Conservation (phyloP, 805 yeast species). For the Zygotorulaspora danielsina region DNA sequence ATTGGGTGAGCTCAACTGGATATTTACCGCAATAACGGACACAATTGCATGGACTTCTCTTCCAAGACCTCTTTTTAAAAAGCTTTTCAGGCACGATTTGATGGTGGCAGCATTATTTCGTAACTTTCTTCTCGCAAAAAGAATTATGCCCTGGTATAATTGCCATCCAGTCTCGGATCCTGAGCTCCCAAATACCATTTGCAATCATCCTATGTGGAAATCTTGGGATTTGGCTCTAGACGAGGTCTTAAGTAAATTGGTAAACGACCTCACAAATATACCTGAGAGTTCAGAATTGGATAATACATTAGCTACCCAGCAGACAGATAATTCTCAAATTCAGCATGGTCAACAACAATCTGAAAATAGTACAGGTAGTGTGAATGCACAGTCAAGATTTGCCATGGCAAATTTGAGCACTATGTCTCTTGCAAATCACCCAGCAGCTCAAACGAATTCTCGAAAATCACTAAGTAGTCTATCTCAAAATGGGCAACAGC, state of each 20-base stretch:
- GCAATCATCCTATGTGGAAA: slow-evolving; percentile 92
- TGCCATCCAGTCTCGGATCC: slow-evolving; percentile 96
- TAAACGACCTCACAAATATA: slow-evolving; percentile 41
- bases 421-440: slow-evolving; percentile 35
- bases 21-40: slow-evolving; percentile 95
- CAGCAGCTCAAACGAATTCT: slow-evolving; percentile 14
- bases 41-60: slow-evolving; percentile 96
- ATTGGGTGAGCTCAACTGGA: slow-evolving; percentile 94
- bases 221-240: slow-evolving; percentile 97
- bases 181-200: slow-evolving; percentile 74
- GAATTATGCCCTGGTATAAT: slow-evolving; percentile 88
- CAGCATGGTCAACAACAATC: slow-evolving; percentile 12
- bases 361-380: slow-evolving; percentile 22
- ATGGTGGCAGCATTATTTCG: slow-evolving; percentile 96
- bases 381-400: slow-evolving; percentile 30
- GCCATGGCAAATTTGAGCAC: slow-evolving; percentile 36
- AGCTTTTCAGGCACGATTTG: slow-evolving; percentile 87
- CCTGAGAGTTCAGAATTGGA: slow-evolving; percentile 32
- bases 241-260: slow-evolving; percentile 75
- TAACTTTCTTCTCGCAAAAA: slow-evolving; percentile 84
- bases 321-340: slow-evolving; percentile 23
- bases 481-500: slow-evolving; percentile 19
- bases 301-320: slow-evolving; percentile 25
- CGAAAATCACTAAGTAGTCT: slow-evolving; percentile 14
- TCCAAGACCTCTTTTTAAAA: slow-evolving; percentile 81